Conservation (phyloP, 148 eudicot species). For the Euryodendron excelsum region DNA sequence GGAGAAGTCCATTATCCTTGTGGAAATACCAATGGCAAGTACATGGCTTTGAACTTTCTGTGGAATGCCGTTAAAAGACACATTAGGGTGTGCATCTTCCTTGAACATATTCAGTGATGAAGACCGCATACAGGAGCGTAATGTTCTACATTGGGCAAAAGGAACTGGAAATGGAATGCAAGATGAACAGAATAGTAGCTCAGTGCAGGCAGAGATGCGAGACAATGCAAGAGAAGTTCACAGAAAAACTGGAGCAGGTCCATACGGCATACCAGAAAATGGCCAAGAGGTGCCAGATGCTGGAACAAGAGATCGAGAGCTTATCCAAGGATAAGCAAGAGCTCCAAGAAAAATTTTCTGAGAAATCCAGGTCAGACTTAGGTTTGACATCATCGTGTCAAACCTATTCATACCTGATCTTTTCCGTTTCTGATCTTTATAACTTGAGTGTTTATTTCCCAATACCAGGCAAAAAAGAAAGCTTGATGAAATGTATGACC, state of each 20-base stretch:
- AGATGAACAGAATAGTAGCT: constrained; percentile 76
- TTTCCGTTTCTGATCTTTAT: neutral
- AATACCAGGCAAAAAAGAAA: constrained; percentile 81
- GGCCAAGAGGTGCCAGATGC: constrained; percentile 91
- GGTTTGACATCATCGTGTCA: neutral
- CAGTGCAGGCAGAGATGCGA: constrained; percentile 90
- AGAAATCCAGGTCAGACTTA: constrained; percentile 70
- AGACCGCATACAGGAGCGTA: constrained; percentile 82
- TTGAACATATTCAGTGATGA: constrained; percentile 72
- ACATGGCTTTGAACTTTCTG: neutral
- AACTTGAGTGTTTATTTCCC: constrained; percentile 14
- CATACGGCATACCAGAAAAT: constrained; percentile 89
- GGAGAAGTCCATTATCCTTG: too few relatives aligned
- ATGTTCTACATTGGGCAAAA: constrained; percentile 84
- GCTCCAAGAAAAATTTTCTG: constrained; percentile 88
- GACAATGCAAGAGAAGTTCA: constrained; percentile 74
- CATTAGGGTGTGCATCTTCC: constrained; percentile 27
- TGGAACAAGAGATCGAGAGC: constrained; percentile 83
- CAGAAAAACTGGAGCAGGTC: constrained; percentile 84
- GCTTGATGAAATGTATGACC: constrained; percentile 98
- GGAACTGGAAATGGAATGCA: constrained; percentile 88
- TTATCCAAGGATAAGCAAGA: constrained; percentile 86
- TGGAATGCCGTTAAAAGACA: neutral
- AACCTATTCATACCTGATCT: constrained; percentile 1
- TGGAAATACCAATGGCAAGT: too few relatives aligned